phyloP scores from a whole-genome alignment of 108 stramenopile species.

The Skeletonema tropicum region DNA sequence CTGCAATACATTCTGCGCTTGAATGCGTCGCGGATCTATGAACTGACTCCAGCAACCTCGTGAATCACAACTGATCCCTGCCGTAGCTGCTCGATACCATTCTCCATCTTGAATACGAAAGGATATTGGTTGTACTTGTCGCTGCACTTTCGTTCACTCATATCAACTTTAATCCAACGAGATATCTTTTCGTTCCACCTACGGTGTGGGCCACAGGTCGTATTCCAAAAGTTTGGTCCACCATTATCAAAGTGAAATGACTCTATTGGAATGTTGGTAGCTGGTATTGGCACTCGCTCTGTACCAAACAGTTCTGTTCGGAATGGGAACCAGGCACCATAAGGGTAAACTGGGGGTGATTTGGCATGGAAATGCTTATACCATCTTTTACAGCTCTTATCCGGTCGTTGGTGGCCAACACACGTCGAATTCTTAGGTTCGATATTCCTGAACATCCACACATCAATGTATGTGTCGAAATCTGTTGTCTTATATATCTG shows the following conservation, averaged over 20 bases:
- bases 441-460: neutral
- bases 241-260: neutral
- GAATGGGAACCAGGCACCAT: neutral
- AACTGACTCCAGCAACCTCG: conserved; percentile 1
- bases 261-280: conserved; percentile 1
- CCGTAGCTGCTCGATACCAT: neutral
- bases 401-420: neutral
- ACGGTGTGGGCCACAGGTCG: neutral
- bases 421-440: neutral
- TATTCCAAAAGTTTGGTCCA: neutral
- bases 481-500: neutral
- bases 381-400: neutral
- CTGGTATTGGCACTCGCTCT: conserved; percentile 3
- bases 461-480: neutral
- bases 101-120: neutral
- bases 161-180: neutral
- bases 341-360: neutral
- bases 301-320: neutral
- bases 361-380: neutral
- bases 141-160: neutral
- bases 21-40: neutral
- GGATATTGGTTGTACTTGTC: neutral
- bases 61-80: conserved; percentile 5
- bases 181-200: neutral
- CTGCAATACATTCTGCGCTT: neutral